Percentiles rank a stretch among this genome's conserved stretches.
These are phyloP conservation scores for Coniochaeta ligniaria DNA, from an alignment of 2,329 filamentous ascomycete species.

Conservation along the genomic window DNA sequence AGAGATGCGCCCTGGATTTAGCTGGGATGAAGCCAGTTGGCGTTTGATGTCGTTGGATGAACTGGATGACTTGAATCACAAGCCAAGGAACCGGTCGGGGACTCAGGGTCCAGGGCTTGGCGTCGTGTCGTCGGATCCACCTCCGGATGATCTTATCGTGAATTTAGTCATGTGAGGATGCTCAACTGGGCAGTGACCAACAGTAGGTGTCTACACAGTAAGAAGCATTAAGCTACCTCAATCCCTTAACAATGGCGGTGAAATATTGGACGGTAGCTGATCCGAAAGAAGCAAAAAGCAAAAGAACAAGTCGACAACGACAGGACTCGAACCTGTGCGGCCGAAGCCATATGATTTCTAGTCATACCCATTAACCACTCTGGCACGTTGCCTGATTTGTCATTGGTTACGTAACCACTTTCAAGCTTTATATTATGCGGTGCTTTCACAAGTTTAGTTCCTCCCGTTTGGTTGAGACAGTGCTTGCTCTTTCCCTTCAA, in stretches of 20 bases:
- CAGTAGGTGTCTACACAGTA: no score
- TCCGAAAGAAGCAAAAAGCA: not conserved
- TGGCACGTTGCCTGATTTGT: not conserved
- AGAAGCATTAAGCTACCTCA: no score
- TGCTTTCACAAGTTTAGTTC: no score
- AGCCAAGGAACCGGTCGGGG: not conserved
- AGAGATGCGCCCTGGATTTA: not conserved
- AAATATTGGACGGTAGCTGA: no score
- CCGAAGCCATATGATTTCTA: conserved; percentile 1
- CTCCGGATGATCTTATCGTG: not conserved
- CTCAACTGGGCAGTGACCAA: no score
- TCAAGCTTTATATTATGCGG: no score
- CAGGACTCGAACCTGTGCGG: not conserved
- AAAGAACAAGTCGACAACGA: not conserved
- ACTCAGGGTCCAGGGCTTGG: not conserved
- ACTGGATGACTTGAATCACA: not conserved
- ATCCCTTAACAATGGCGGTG: no score
- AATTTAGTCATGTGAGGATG: no score
- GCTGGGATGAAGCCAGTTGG: not conserved
- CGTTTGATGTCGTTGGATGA: not conserved
- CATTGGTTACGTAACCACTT: not conserved
- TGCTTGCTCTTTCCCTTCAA: not conserved
- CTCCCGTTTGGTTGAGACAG: no score
- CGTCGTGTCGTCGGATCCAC: not conserved
- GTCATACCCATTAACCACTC: conserved; percentile 1